Evolutionary conservation across 495 filamentous ascomycete species (phyloP), one percentile per base, ranked within the genome.

Genomic region (Podospora australis): DNA sequence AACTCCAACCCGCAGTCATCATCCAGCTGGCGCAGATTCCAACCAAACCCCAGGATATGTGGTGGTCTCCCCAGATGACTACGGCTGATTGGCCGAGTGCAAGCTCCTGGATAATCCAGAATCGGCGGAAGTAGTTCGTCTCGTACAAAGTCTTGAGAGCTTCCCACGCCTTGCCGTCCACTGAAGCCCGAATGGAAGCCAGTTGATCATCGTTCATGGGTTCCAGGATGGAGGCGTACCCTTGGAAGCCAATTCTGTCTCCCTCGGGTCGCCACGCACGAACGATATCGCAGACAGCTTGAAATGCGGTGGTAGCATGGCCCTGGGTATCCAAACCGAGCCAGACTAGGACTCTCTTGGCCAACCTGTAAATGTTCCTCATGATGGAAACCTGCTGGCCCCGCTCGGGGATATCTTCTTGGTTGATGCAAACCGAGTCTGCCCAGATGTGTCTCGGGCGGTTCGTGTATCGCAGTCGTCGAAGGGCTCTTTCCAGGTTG

Each of bases 361-460:
- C 43, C 14, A n/a, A 14, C 2, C 9, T 14, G 48, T 56, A 56
- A 34, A 56, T 56, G 20, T 42, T 17, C 6, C 48, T 38, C 53
- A 56, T 56, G 29, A 56, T 51, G 40, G 48, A 48, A 2, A 64
- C 61, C 50, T 62, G 58, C 23, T 55, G 42, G n/a, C 48, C 50
- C 7, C 56, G 53, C 50, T 64, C 55, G 14, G 28, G 43, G 28
- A 57, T 57, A 20, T 56, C 51, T 19, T 52, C 20, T 40, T 61
- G 61, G 44, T 64, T 59, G 46, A 64, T 64, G 47, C 58, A 57
- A 7, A 57, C 40, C 9, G 57, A 49, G 32, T 60, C 58, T 7
- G 53, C 49, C 57, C 54, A 60, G 8, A 60, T 39, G 16, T 29
- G 8, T 5, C 55, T 39, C 7, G 30, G 32, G 8, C 28, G 39